Evolutionary conservation across 345 rosid genomes (phyloP).

Genomic region (Diplotaxis tenuifolia): DNA sequence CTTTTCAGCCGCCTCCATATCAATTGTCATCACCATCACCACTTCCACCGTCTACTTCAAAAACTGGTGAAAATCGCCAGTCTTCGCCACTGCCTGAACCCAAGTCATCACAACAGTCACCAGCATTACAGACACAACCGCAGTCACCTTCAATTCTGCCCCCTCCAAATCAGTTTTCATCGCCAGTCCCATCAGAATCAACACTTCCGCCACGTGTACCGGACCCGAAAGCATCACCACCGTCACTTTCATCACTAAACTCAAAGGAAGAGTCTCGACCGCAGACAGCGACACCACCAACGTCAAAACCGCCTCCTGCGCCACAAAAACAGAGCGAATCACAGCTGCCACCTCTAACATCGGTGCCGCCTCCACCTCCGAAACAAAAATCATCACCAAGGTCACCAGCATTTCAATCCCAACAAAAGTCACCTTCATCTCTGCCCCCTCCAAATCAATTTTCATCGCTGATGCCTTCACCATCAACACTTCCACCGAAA

Average conservation of each 20-base stretch:
- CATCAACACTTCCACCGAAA: conserved; percentile 8
- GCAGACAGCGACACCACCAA: not conserved
- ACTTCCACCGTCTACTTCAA: not conserved
- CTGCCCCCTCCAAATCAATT: not conserved
- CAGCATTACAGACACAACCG: not conserved
- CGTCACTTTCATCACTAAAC: not conserved
- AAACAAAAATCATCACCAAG: not conserved
- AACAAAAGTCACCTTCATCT: not conserved
- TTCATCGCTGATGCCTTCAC: not conserved
- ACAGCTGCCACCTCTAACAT: not conserved
- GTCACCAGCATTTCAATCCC: not conserved
- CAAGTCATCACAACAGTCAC: not conserved
- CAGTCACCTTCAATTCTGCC: not conserved
- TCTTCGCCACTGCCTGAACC: not conserved
- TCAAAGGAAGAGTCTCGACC: not conserved
- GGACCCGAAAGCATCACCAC: not conserved
- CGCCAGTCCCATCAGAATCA: conserved; percentile 5
- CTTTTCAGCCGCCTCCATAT: conserved; percentile 6
- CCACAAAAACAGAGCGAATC: not conserved
- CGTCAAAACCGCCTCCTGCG: not conserved
- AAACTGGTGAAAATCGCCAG: not conserved
- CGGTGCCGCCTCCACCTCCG: not conserved
- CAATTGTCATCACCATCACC: conserved; percentile 15
- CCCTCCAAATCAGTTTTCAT: not conserved
- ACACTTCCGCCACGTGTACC: conserved; percentile 2